Conservation (phyloP, 1,284 basidiomycete genomes). For the Puccinia triticina region DNA sequence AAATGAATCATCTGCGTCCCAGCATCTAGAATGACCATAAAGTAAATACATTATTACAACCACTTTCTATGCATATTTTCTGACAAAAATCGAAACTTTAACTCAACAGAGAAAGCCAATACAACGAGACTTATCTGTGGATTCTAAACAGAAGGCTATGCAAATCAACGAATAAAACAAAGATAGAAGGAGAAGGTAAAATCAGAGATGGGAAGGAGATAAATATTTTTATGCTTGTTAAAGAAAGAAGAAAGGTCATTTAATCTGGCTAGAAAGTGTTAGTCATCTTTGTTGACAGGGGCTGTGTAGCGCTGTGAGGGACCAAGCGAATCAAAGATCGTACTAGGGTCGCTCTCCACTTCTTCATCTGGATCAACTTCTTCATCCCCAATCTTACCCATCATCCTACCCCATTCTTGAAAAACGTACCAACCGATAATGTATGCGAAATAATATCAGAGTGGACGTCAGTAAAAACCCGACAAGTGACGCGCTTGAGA, state of each 20-base stretch:
- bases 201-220: neutral
- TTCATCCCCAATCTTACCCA: conserved; percentile 47
- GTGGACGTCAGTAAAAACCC: neutral
- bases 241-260: neutral
- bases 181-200: neutral
- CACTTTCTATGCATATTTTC: no score
- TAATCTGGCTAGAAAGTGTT: no score
- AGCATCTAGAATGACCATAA: no score
- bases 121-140: no score
- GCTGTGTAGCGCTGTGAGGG: conserved; percentile 22
- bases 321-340: conserved; percentile 33
- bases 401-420: conserved; percentile 49
- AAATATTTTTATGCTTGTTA: conserved; percentile 19
- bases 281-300: neutral
- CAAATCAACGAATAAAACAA: neutral
- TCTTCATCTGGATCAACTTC: conserved; percentile 48
- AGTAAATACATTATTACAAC: no score
- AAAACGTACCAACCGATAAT: conserved; percentile 6
- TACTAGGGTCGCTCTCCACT: neutral
- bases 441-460: neutral
- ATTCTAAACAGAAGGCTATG: neutral
- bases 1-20: no score
- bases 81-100: no score
- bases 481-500: neutral
- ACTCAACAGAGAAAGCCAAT: no score